phyloP scores from a whole-genome alignment of 2,329 filamentous ascomycete species.

The Fusarium sp. region DNA sequence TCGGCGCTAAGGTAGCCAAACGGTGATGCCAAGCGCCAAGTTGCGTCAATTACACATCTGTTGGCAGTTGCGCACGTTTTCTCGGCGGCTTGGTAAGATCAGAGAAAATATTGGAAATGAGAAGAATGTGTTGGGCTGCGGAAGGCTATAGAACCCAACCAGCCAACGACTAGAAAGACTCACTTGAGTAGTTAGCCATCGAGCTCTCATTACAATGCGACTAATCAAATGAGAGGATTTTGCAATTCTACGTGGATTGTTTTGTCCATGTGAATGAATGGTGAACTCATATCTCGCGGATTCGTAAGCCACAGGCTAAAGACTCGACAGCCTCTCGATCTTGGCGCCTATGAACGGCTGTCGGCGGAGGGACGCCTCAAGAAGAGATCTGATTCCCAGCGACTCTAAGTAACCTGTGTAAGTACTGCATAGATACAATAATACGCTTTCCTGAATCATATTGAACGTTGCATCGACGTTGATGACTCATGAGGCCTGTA shows the following conservation, averaged over 20 bases:
- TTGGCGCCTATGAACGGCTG: not conserved
- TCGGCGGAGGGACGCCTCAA: no score
- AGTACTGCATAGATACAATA: not conserved
- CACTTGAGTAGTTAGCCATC: no score
- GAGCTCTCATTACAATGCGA: not conserved
- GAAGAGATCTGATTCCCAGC: not conserved
- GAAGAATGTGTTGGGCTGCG: not conserved
- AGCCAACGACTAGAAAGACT: not conserved
- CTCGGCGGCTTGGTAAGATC: not conserved
- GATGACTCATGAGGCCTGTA: not conserved
- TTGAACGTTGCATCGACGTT: not conserved
- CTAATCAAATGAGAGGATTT: fast-evolving
- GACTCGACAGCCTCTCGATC: not conserved
- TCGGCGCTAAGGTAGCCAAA: not conserved
- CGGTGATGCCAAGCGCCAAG: not conserved
- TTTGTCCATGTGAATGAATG: no score
- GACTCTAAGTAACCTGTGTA: fast-evolving
- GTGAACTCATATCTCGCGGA: no score
- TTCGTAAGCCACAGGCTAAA: not conserved
- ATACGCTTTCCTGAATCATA: not conserved
- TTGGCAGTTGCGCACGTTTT: not conserved
- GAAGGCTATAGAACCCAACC: no score
- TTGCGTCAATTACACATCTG: not conserved
- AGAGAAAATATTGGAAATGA: not conserved
- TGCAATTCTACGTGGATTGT: fast-evolving